Percentiles rank a stretch among this genome's conserved stretches.
Evolutionary conservation across 1,284 basidiomycete species (phyloP).

Genomic region (Ganoderma lucidum): DNA sequence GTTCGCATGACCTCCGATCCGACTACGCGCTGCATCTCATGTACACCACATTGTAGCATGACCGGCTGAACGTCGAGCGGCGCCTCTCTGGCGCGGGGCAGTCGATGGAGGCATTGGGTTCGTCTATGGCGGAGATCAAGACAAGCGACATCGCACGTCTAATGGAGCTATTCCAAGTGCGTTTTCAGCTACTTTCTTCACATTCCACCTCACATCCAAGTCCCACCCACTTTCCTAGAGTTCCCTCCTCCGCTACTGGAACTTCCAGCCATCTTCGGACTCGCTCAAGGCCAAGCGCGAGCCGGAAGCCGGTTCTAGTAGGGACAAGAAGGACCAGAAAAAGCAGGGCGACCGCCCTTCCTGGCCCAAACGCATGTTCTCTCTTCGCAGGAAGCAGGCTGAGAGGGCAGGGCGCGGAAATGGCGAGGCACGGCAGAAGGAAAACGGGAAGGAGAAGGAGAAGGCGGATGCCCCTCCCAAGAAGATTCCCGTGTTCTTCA

Average conservation of each 20-base stretch:
- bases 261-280: slow-evolving; percentile 57
- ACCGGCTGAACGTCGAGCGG: slow-evolving; percentile 74
- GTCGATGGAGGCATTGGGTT: slow-evolving; percentile 42
- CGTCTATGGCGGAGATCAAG: slow-evolving; percentile 54
- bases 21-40: background rate
- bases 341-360: slow-evolving; percentile 28
- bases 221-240: slow-evolving; percentile 48
- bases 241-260: slow-evolving; percentile 75
- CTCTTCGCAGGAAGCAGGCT: slow-evolving; percentile 28
- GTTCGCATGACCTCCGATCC: slow-evolving; percentile 42
- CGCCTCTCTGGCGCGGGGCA: slow-evolving; percentile 53
- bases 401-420: slow-evolving; percentile 29
- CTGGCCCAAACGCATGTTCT: slow-evolving; percentile 37
- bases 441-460: slow-evolving; percentile 41
- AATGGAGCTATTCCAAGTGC: slow-evolving; percentile 83
- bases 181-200: slow-evolving; percentile 1
- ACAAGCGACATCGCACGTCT: slow-evolving; percentile 84
- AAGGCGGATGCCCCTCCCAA: slow-evolving; percentile 53
- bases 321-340: slow-evolving; percentile 19
- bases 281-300: slow-evolving; percentile 26
- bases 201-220: background rate
- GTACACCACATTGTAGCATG: slow-evolving; percentile 55
- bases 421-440: slow-evolving; percentile 38
- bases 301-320: slow-evolving; percentile 19
- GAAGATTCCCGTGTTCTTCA: slow-evolving; percentile 82